Percentiles rank a stretch among this genome's conserved stretches.
Evolutionary conservation across 805 yeast genomes (phyloP).

Genomic region (Teunomyces tritomae): DNA sequence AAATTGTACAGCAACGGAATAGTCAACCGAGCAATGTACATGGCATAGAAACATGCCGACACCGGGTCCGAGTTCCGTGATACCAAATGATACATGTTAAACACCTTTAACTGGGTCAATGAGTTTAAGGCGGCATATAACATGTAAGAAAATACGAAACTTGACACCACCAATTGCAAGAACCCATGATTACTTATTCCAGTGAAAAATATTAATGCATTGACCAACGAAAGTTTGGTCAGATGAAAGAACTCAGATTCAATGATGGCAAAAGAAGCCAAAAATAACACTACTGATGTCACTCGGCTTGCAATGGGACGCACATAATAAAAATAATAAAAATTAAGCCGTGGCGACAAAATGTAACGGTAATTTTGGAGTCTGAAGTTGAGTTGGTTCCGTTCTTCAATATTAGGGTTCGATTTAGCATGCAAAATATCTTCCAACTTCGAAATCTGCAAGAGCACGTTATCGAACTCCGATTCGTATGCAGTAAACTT

Average conservation of each 20-base stretch:
- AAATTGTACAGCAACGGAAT: slow-evolving; percentile 81
- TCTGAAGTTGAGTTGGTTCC: slow-evolving; percentile 19
- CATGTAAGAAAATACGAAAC: slow-evolving; percentile 58
- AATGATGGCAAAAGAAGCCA: slow-evolving; percentile 52
- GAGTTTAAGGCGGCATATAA: slow-evolving; percentile 63
- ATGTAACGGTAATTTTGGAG: slow-evolving; percentile 15
- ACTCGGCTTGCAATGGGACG: slow-evolving; percentile 47
- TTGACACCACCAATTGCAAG: slow-evolving; percentile 39
- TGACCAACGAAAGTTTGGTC: slow-evolving; percentile 60
- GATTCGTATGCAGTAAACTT: slow-evolving; percentile 53
- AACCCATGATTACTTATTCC: slow-evolving; percentile 23
- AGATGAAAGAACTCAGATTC: slow-evolving; percentile 77
- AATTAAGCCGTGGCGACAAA: slow-evolving; percentile 41
- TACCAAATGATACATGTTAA: slow-evolving; percentile 75
- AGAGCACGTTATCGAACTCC: slow-evolving; percentile 52
- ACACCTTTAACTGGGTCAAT: slow-evolving; percentile 63
- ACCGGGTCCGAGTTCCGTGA: slow-evolving; percentile 71
- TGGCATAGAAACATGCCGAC: slow-evolving; percentile 71
- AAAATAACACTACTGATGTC: slow-evolving; percentile 40
- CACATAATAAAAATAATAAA: slow-evolving; percentile 38
- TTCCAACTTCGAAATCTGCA: slow-evolving; percentile 51
- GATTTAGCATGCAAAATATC: slow-evolving; percentile 50
- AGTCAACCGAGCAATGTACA: slow-evolving; percentile 77
- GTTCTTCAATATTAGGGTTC: slow-evolving; percentile 13
- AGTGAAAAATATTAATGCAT: slow-evolving; percentile 39